Evolutionary conservation across 2,329 filamentous ascomycete species (phyloP), one percentile per base, ranked within the genome.

Genomic region (Monosporascus sp.): DNA sequence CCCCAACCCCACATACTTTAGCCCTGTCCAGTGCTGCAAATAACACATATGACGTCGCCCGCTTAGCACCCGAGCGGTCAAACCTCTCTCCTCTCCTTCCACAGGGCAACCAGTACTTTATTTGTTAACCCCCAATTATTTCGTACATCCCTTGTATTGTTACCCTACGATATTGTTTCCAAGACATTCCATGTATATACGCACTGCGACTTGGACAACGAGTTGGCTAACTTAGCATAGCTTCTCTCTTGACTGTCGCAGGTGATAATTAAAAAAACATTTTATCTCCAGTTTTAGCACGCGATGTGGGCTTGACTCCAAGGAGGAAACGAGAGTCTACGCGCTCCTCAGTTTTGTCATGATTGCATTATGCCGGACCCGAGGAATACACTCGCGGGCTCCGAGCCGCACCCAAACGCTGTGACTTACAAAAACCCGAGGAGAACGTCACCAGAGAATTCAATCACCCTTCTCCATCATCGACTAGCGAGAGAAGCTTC

Each of bases 401-500:
- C 55, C 18, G 55, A 60, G 57, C 55, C 58, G 22, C 58, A 61
- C 28, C 55, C 60, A 2, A 50, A n/a, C 43, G 43, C 6, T 24
- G 24, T 66, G 24, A 66, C 63, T 2, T 67, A 62, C 50, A 63
- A 50, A 5, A 68, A 68, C 49, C 65, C 66, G 17, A 58, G 78
- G 50, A 70, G 78, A 57, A 64, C 70, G 2, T 72, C 72, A 4
- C 73, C 76, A 14, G 70, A 71, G 43, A 72, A 74, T 31, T 81
- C 78, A 5, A 67, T 79, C 3, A 79, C 78, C 0, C 61, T 80
- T 1, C 70, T 66, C 11, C 67, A 79, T 51, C 77, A 80, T 56
- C 72, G 72, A 44, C 56, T 77, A 17, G 71, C 73, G 8, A 72
- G 71, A 37, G 74, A 79, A 68, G 73, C 65, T 5, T 67, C 65